Conservation (phyloP, 179 eudicot genomes). For the Beta lomatogona region DNA sequence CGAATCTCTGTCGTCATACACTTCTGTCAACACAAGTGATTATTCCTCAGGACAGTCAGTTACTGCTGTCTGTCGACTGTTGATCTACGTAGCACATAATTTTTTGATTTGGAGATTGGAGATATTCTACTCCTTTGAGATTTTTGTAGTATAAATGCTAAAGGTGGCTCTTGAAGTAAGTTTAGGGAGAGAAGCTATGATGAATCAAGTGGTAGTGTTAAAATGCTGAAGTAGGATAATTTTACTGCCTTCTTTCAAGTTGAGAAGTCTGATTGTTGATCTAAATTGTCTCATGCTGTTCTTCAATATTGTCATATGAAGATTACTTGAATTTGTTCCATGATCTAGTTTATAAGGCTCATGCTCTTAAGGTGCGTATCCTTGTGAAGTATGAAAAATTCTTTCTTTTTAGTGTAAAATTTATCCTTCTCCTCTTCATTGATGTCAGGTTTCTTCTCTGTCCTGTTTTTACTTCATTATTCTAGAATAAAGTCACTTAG, state of each 20-base stretch:
- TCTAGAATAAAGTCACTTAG: background rate
- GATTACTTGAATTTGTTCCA: background rate
- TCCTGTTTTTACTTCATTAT: background rate
- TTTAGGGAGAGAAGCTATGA: background rate
- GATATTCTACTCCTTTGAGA: background rate
- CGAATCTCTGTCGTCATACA: background rate
- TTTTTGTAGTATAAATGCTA: too few relatives aligned
- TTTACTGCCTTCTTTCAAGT: background rate
- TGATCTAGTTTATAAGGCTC: background rate
- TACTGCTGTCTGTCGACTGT: background rate
- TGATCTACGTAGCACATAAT: background rate
- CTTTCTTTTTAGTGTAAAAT: background rate
- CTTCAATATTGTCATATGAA: too few relatives aligned
- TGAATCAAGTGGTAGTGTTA: too few relatives aligned
- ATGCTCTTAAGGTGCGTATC: background rate
- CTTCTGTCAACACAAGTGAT: background rate
- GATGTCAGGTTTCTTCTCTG: background rate
- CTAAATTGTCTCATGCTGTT: too few relatives aligned
- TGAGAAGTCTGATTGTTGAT: background rate
- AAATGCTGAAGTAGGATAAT: background rate
- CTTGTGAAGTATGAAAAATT: background rate
- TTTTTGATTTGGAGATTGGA: background rate
- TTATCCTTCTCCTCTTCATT: slow-evolving; percentile 4
- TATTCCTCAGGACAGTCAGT: background rate
- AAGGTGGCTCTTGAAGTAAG: background rate